Evolutionary conservation across 2,329 filamentous ascomycete species (phyloP), one percentile per base, ranked within the genome.

Genomic region (Nemania diffusa): DNA sequence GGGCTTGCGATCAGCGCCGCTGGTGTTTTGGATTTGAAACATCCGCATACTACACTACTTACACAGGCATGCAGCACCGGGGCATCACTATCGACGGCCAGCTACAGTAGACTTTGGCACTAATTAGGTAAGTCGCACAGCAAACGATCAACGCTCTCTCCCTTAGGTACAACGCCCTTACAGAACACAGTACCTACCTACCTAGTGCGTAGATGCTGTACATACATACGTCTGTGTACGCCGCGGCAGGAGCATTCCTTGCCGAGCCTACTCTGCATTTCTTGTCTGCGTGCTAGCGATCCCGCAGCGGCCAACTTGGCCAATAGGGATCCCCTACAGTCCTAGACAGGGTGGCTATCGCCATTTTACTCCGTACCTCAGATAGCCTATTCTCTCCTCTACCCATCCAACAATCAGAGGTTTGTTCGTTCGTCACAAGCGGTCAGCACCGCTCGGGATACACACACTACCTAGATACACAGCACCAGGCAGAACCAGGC

Each of bases 21-120:
- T 62, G 65, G 57, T 62, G 65, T 68, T 68, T 68, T 48, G 53
- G 62, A 62, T 68, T 65, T 65, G 65, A 68, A 68, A 68, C 62
- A 65, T 40, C n/a, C 62, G 59, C 8, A 32, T n/a, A 24, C 51
- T 27, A 50, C 46, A 17, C 24, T 27, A 50, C 46, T 17, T 15
- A 26, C 22, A 17, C 24, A 27, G 20, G 20, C 20, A 50, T 50
- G 42, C 51, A 56, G 51, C 24, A 37, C 42, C 53, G 24, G n/a
- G n/a, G 44, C 52, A 63, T 26, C 46, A 27, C n/a, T 65, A 57
- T 32, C 51, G 57, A 57, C 52, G 56, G 56, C 42, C 13, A 44
- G 44, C 46, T 37, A 52, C 57, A 57, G 57, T 27, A 29, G 50
- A 17, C 62, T 57, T n/a, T 61, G 48, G 65, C 53, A 51, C 29